Base-by-base conservation (phyloP, 257 asterid species). In the Petunia axillaris region DNA sequence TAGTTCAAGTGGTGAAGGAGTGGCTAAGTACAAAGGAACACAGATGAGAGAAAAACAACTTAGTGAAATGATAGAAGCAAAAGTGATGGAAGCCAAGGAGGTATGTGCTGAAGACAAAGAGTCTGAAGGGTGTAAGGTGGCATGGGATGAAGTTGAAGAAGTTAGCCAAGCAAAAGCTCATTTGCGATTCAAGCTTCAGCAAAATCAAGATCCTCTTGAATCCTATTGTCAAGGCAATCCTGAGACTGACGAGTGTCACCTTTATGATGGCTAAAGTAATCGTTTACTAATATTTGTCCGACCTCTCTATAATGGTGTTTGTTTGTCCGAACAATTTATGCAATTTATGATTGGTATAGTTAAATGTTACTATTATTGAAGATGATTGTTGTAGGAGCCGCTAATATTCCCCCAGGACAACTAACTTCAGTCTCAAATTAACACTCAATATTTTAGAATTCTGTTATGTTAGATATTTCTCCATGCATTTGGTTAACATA, bases 131-230 rank as follows among this genome's bases (percentile, higher is more conserved):
- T 91, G 96, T 89, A 91, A 84, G 88, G 96, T 91, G 64, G 96
- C 96, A 36, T 91, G 96, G 94, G 96, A 91, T 35, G 94, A 91
- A 68, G 94, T 91, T 11, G 96, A 91, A 80, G 94, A 90, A 84
- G 86, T 91, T 5, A 91, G 94, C 81, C 96, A 91, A 80, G 96
- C 93, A 6, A 91, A 91, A 70, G 93, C 96, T 67, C 89, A 91
- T 85, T 91, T 89, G 78, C 91, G 91, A 62, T 89, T 88, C 87
- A 87, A 83, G 89, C 82, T 90, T 35, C 83, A 91, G 83, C 82
- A 83, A 8, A 82, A 89, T 39, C 80, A 86, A 79, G 93, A 91
- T 65, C 92, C 93, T 2, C 91, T 91, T 55, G 88, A 88, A 64
- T 84, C 89, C 79, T 91, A 86, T 83, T 89, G 96, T 57, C 89